These are phyloP conservation scores for Boletus rubropictus DNA, from an alignment of 768 basidiomycete species.

Conservation along the genomic window DNA sequence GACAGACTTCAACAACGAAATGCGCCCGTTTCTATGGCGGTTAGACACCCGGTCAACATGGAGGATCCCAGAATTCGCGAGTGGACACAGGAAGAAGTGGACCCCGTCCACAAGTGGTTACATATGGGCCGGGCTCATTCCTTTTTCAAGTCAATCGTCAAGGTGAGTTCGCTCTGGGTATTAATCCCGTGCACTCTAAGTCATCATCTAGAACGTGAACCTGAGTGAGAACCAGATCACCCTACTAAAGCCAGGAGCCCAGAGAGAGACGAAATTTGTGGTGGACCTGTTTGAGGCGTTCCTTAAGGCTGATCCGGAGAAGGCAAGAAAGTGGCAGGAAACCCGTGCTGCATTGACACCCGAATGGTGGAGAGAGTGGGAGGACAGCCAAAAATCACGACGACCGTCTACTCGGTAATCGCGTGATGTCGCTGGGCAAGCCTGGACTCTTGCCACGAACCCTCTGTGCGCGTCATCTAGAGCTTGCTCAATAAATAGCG, in stretches of 20 bases:
- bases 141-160: conserved; percentile 24
- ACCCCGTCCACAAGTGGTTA: conserved; percentile 34
- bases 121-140: conserved; percentile 26
- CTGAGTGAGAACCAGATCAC: conserved; percentile 11
- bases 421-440: not conserved
- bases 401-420: conserved; percentile 4
- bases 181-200: not conserved
- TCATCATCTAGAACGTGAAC: conserved; percentile 14
- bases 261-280: conserved; percentile 13
- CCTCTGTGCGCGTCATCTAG: not conserved
- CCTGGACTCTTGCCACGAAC: not conserved
- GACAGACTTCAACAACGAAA: conserved; percentile 24
- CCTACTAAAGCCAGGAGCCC: conserved; percentile 6
- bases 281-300: conserved; percentile 20
- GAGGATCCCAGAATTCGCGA: conserved; percentile 38
- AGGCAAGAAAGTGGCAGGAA: conserved; percentile 19
- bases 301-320: conserved; percentile 22
- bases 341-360: conserved; percentile 20
- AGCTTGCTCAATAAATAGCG: conserved; percentile 16
- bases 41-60: conserved; percentile 22
- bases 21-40: conserved; percentile 17
- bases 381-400: conserved; percentile 17
- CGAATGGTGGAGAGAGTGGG: conserved; percentile 31
- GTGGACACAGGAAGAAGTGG: conserved; percentile 35
- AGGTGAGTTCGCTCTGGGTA: conserved; percentile 12